phyloP scores from a whole-genome alignment of 2,329 filamentous ascomycete species.

The Cadophora luteo-olivacea region DNA sequence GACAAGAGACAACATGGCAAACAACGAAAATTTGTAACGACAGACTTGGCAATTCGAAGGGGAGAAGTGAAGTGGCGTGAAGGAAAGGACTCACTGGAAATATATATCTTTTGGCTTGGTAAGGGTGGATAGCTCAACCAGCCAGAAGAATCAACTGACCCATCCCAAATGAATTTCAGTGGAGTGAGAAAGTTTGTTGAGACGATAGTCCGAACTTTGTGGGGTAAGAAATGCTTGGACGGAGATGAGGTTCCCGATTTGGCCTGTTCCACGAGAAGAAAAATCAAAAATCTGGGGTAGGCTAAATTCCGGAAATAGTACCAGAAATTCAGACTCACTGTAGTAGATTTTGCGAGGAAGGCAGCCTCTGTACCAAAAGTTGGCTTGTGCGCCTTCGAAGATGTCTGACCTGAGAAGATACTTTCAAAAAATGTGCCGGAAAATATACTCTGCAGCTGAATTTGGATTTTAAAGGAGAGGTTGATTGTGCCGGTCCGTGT shows the following conservation, averaged over 20 bases:
- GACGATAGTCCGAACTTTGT: background rate
- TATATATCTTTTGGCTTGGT: background rate
- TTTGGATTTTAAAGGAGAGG: background rate
- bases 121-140: background rate
- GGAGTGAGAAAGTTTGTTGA: background rate
- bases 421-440: no score
- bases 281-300: background rate
- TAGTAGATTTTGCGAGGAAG: no score
- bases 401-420: no score
- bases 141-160: background rate
- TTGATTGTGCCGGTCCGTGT: background rate
- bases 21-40: background rate
- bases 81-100: background rate
- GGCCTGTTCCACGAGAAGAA: background rate
- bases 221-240: constrained; percentile 4
- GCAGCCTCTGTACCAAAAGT: no score
- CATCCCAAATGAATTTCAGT: background rate
- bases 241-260: background rate
- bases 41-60: background rate
- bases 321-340: background rate
- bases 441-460: no score
- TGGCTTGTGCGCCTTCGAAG: no score
- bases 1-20: constrained; percentile 4
- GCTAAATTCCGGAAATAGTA: background rate
- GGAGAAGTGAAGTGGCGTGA: background rate